These are phyloP conservation scores for Eucalyptus tenuipes DNA, from an alignment of 345 rosid species.

Conservation along the genomic window DNA sequence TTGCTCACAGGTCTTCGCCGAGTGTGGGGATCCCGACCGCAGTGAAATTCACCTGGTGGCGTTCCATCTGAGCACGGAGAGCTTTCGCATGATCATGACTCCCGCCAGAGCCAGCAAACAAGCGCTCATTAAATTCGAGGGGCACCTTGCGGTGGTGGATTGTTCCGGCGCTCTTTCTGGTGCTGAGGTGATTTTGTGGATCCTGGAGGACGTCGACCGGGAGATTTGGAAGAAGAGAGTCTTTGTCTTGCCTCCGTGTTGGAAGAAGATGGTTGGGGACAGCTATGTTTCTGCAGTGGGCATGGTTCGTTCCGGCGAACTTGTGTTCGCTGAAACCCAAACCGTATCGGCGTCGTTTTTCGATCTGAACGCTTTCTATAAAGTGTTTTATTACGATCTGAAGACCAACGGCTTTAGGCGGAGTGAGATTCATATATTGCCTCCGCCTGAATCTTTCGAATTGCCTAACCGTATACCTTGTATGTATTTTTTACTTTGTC, in stretches of 20 bases:
- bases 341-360: too few relatives aligned
- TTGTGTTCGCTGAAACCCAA: not conserved
- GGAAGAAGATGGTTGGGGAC: not conserved
- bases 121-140: not conserved
- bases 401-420: not conserved
- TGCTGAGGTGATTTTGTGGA: not conserved
- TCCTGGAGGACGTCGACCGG: not conserved
- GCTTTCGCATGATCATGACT: not conserved
- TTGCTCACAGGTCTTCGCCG: not conserved
- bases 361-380: too few relatives aligned
- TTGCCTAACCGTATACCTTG: too few relatives aligned
- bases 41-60: not conserved
- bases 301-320: not conserved
- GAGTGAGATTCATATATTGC: not conserved
- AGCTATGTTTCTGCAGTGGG: not conserved
- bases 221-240: not conserved
- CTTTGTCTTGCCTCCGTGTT: not conserved
- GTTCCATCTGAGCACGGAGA: not conserved
- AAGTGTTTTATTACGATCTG: too few relatives aligned
- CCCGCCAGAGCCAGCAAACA: not conserved
- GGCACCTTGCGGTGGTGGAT: not conserved
- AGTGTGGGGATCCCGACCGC: too few relatives aligned
- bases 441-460: too few relatives aligned
- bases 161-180: not conserved
- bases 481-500: not conserved